phyloP scores from a whole-genome alignment of 805 yeast species.

The Ogataea saltuana region DNA sequence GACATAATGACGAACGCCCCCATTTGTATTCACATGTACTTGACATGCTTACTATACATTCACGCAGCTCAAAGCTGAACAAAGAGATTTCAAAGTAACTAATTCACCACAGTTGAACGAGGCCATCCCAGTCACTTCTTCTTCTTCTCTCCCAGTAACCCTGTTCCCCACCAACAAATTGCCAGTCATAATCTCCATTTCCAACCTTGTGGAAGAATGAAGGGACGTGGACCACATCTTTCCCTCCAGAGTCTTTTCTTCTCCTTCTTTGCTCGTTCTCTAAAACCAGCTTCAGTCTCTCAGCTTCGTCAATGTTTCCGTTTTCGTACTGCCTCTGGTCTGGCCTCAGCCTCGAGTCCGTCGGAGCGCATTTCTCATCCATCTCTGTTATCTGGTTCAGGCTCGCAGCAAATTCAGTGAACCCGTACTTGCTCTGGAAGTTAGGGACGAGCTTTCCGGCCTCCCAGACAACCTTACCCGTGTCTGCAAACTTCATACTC shows the following conservation, averaged over 20 bases:
- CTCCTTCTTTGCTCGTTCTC: slow-evolving; percentile 83
- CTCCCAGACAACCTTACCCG: slow-evolving; percentile 60
- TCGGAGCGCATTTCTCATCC: slow-evolving; percentile 74
- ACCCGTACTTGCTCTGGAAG: slow-evolving; percentile 72
- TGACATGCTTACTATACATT: not conserved
- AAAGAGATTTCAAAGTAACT: not conserved
- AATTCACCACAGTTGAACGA: slow-evolving; percentile 55
- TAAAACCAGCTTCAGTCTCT: slow-evolving; percentile 59
- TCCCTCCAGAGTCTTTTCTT: slow-evolving; percentile 57
- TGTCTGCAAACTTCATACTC: slow-evolving; percentile 46
- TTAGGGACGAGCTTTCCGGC: slow-evolving; percentile 64
- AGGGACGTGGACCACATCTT: slow-evolving; percentile 51
- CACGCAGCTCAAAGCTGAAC: slow-evolving; percentile 1
- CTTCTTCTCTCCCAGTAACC: slow-evolving; percentile 83
- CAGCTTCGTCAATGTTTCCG: slow-evolving; percentile 73
- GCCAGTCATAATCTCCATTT: slow-evolving; percentile 47
- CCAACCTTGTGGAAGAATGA: slow-evolving; percentile 57
- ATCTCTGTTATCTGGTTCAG: slow-evolving; percentile 76
- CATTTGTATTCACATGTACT: not conserved
- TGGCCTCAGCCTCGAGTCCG: slow-evolving; percentile 89
- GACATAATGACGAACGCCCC: too few species aligned
- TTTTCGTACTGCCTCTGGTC: slow-evolving; percentile 74
- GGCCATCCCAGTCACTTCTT: slow-evolving; percentile 58
- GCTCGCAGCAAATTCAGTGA: slow-evolving; percentile 77
- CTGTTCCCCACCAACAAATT: slow-evolving; percentile 53